Evolutionary conservation across 169 alveolate genomes (phyloP).

Genomic region (Plasmodium adleri): DNA sequence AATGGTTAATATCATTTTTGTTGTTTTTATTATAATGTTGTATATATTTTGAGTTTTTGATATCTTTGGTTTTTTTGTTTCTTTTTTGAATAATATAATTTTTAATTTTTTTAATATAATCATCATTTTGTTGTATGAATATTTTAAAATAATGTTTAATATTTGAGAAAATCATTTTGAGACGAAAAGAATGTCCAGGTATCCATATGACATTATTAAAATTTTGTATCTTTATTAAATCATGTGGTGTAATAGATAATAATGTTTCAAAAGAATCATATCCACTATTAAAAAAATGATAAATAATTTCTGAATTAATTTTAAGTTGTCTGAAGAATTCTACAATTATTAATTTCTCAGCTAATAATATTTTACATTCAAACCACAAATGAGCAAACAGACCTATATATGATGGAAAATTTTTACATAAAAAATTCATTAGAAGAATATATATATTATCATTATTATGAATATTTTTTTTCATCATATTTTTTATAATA

Average conservation of each 20-base stretch:
- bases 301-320: conserved; percentile 54
- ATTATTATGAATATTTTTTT: conserved; percentile 3
- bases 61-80: neutral
- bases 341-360: conserved; percentile 55
- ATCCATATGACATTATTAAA: conserved; percentile 59
- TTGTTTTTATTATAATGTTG: no score
- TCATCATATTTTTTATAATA: conserved; percentile 10
- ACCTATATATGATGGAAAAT: conserved; percentile 49
- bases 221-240: conserved; percentile 31
- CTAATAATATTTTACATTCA: conserved; percentile 48
- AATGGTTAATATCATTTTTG: no score
- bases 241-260: conserved; percentile 50
- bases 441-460: conserved; percentile 35
- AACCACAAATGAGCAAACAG: conserved; percentile 63
- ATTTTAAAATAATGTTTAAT: conserved; percentile 22
- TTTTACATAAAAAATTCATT: conserved; percentile 35
- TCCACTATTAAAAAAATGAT: conserved; percentile 64
- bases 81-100: conserved; percentile 28
- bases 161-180: conserved; percentile 34
- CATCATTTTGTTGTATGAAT: conserved; percentile 45
- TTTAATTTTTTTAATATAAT: conserved; percentile 35
- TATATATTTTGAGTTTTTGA: no score
- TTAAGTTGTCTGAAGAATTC: conserved; percentile 52
- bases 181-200: conserved; percentile 44
- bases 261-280: conserved; percentile 56